phyloP scores from a whole-genome alignment of 2,329 filamentous ascomycete species.

The Penicillium sp. region DNA sequence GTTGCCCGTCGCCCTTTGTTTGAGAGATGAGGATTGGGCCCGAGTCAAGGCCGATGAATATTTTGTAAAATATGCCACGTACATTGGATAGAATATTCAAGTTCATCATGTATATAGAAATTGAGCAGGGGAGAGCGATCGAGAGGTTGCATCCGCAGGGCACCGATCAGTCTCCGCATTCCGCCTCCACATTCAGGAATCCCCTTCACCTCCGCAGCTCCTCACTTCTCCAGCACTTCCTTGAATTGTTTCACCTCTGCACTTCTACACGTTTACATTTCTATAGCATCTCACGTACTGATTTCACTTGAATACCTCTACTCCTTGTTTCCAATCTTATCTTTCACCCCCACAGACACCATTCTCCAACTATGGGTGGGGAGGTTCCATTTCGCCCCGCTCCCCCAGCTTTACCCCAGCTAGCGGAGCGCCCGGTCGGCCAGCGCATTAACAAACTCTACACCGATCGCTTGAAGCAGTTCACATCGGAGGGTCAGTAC shows the following conservation, averaged over 20 bases:
- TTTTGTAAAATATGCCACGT: conserved; percentile 43
- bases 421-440: conserved; percentile 60
- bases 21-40: conserved; percentile 53
- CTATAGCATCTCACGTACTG: not conserved
- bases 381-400: conserved; percentile 33
- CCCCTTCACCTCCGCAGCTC: conserved; percentile 3
- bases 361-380: conserved; percentile 37
- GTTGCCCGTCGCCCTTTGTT: conserved; percentile 48
- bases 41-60: conserved; percentile 46
- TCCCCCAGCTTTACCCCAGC: conserved; percentile 49
- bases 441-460: conserved; percentile 86
- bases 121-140: not conserved
- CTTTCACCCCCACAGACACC: too few relatives aligned
- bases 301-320: not conserved
- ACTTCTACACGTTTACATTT: not conserved
- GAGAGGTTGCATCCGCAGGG: not conserved
- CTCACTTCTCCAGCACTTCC: not conserved
- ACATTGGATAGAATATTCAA: conserved; percentile 27
- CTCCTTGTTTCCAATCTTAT: not conserved
- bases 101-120: not conserved
- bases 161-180: conserved; percentile 19
- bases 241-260: not conserved
- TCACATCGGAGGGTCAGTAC: conserved; percentile 79
- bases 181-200: conserved; percentile 19
- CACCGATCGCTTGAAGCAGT: conserved; percentile 77